Conservation (phyloP, 1,139 yeast species). For the Kluyveromyces sp. region DNA sequence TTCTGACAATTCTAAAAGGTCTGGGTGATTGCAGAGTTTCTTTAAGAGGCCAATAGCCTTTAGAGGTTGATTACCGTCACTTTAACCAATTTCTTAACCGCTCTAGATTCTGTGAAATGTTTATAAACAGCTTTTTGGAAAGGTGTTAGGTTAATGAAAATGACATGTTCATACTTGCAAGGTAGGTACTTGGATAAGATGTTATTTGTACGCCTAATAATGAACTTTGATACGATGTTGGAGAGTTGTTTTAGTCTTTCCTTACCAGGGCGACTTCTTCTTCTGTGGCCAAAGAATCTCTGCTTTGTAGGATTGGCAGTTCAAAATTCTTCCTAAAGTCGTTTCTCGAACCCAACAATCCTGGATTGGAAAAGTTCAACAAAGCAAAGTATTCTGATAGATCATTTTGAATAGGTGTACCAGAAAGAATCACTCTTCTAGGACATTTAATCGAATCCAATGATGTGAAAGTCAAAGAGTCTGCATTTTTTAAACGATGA, state of each 20-base stretch:
- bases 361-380: constrained; percentile 90
- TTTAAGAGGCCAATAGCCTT: constrained; percentile 85
- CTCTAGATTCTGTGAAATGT: constrained; percentile 75
- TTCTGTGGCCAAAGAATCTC: constrained; percentile 89
- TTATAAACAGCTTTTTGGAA: constrained; percentile 66
- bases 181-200: constrained; percentile 89
- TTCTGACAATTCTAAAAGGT: constrained; percentile 63
- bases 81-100: constrained; percentile 57
- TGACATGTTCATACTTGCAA: constrained; percentile 91
- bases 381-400: constrained; percentile 89
- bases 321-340: constrained; percentile 87
- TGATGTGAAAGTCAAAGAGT: constrained; percentile 85
- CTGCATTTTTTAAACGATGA: constrained; percentile 90
- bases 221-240: constrained; percentile 74
- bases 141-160: constrained; percentile 77
- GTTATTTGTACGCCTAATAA: constrained; percentile 93
- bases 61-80: constrained; percentile 55
- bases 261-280: constrained; percentile 69
- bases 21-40: constrained; percentile 91
- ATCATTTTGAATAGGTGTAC: constrained; percentile 97
- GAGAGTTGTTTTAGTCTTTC: constrained; percentile 63
- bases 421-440: constrained; percentile 86
- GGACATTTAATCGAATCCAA: constrained; percentile 74
- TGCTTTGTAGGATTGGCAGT: constrained; percentile 66
- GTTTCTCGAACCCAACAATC: constrained; percentile 71